Base-by-base conservation (phyloP, 2,329 filamentous ascomycete genomes). In the Diaporthe sp. region DNA sequence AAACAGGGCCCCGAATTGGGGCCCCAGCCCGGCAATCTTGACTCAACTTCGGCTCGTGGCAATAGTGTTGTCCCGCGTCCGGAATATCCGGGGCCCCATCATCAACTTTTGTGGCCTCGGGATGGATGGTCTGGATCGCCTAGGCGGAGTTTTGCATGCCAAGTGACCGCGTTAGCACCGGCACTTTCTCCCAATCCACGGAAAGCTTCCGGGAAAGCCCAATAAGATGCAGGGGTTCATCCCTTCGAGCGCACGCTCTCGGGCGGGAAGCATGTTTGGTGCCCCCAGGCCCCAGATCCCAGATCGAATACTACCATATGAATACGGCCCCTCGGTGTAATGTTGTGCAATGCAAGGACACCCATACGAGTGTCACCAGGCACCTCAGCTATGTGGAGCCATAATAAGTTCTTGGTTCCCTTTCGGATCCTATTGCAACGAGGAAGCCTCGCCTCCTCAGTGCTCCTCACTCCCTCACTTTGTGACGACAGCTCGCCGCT, bases 351-450 rank as follows among this genome's bases (percentile, higher is more conserved):
- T 55, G 49, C 65, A 55, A 25, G 65, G 65, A 37, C 65, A 70
- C n/a, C 65, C 65, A 70, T 55, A 70, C 47, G 1, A 9, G 61
- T 34, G 42, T 20, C 37, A 12, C 9, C 65, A 70, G 63, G 63
- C 63, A 53, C 47, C 44, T 34, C 47, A 53, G 63, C 63, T 53
- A 47, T 15, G 47, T 39, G 47, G 63, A 53, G 31, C 31, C 39
- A 22, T 20, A 25, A 39, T n/a, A 42, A 68, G 15, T 13, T 42
- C 47, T 42, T 53, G 63, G 47, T 37, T n/a, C 17, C 20, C 49
- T 55, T 53, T 70, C 65, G 65, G 65, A 53, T 55, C 20, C 49
- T 55, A 55, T 42, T 70, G 34, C 65, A 70, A 70, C 65, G 65
- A 70, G 47, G 17, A 68, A 28, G 47, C 44, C 65, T 70, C 65